A percentile compares a stretch with the other conserved stretches of the same genome.
Evolutionary conservation across 148 eudicot genomes (phyloP).

Genomic region (Vaccinium vitisidaea): DNA sequence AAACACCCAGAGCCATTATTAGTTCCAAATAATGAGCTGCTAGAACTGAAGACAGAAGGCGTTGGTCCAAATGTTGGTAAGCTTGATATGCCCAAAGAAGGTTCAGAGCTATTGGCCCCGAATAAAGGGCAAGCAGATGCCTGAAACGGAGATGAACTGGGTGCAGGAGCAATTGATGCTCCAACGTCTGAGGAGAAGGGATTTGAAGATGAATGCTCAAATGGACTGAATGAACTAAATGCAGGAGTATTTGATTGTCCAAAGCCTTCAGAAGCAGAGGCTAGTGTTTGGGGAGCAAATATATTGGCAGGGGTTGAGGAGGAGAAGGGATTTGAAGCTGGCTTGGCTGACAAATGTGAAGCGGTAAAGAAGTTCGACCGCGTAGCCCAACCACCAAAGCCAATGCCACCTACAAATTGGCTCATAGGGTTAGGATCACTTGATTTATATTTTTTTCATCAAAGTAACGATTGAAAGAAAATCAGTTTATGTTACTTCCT

Average conservation of each 20-base stretch:
- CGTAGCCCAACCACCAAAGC: neutral
- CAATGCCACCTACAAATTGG: slow-evolving; percentile 8
- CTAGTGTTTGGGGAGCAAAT: neutral
- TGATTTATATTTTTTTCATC: neutral
- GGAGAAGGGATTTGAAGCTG: neutral
- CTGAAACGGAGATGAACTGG: neutral
- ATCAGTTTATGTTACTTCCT: neutral
- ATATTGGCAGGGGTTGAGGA: neutral
- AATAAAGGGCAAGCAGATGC: neutral
- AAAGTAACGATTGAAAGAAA: neutral
- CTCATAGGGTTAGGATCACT: neutral
- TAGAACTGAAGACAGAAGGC: neutral
- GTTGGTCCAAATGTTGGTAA: neutral
- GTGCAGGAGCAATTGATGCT: neutral
- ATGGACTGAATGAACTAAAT: neutral
- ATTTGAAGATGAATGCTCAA: neutral
- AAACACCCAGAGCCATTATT: neutral
- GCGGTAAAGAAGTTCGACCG: neutral
- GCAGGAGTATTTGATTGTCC: neutral
- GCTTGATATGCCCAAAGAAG: neutral
- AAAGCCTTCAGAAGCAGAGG: neutral
- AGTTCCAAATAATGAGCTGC: neutral
- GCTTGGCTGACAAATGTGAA: neutral
- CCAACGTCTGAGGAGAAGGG: slow-evolving; percentile 1
- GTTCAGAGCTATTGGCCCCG: neutral